Percentiles rank a stretch among this genome's conserved stretches.
These are phyloP conservation scores for Saccharum officinarum DNA, from an alignment of 176 grass and related monocot genomes.

Conservation along the genomic window DNA sequence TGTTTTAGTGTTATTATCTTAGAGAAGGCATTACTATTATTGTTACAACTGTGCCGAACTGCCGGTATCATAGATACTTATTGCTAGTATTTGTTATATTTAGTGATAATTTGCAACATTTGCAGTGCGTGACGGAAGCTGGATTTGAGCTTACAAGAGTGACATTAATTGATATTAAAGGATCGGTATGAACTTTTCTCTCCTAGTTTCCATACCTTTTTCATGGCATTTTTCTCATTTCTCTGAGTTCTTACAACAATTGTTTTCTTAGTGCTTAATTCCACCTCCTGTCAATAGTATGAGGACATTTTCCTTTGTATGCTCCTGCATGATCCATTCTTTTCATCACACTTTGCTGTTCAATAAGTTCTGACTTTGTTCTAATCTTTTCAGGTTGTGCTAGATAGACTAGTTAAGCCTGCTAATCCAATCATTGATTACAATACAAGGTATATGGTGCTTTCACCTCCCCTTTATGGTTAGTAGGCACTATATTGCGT, in stretches of 20 bases:
- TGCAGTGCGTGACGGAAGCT: conserved; percentile 78
- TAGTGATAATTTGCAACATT: conserved; percentile 38
- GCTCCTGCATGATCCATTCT: conserved; percentile 14
- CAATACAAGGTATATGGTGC: conserved; percentile 78
- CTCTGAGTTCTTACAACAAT: not conserved
- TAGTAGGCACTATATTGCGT: not conserved
- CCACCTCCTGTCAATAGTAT: not conserved
- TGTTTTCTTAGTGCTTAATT: conserved; percentile 14
- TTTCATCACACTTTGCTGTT: conserved; percentile 5
- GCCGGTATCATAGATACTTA: not conserved
- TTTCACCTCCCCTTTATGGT: conserved; percentile 18
- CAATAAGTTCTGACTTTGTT: not conserved
- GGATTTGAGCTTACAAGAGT: conserved; percentile 98
- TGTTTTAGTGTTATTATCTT: not conserved
- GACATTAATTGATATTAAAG: conserved; percentile 88
- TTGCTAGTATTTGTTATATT: not conserved
- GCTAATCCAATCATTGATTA: conserved; percentile 82
- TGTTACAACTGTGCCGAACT: not conserved
- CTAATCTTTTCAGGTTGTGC: conserved; percentile 67
- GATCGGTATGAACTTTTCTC: conserved; percentile 58
- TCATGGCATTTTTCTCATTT: not conserved
- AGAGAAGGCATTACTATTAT: not conserved
- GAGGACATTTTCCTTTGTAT: conserved; percentile 17
- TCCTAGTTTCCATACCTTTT: not conserved
- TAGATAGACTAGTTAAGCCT: conserved; percentile 96